A percentile compares a stretch with the other conserved stretches of the same genome.
These are phyloP conservation scores for Sutorius eximius DNA, from an alignment of 1,284 basidiomycete species.

Conservation along the genomic window DNA sequence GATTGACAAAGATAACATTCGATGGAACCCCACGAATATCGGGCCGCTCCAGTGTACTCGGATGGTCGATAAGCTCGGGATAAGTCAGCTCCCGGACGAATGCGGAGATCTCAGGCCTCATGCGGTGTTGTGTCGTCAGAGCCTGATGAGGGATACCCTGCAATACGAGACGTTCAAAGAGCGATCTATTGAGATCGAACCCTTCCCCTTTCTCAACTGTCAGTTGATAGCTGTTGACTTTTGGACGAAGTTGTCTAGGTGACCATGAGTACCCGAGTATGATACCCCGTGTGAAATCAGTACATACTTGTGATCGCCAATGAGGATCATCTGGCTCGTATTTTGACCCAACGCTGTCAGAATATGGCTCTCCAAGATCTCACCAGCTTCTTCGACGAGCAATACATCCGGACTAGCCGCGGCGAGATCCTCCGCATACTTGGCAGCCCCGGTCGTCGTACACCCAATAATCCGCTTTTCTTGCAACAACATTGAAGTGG, in stretches of 20 bases:
- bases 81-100: conserved; percentile 55
- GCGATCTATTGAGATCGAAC: conserved; percentile 60
- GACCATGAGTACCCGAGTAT: conserved; percentile 1
- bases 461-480: conserved; percentile 60
- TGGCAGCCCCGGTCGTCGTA: conserved; percentile 67
- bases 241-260: conserved; percentile 63
- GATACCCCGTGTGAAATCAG: background rate
- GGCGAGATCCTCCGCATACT: conserved; percentile 45
- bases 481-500: conserved; percentile 36
- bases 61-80: conserved; percentile 57
- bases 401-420: conserved; percentile 47
- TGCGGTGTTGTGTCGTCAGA: conserved; percentile 60
- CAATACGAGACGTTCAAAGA: conserved; percentile 67
- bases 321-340: conserved; percentile 56
- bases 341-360: conserved; percentile 53
- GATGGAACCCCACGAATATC: conserved; percentile 52
- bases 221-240: conserved; percentile 60
- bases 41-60: conserved; percentile 46
- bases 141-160: conserved; percentile 60
- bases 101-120: conserved; percentile 67
- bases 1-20: conserved; percentile 60
- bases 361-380: conserved; percentile 66
- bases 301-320: conserved; percentile 68
- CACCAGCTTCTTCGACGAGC: conserved; percentile 68
- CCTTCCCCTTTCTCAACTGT: conserved; percentile 66